These are phyloP conservation scores for Dendrocalamus sinicus DNA, from an alignment of 176 grass and related monocot genomes.

Conservation along the genomic window DNA sequence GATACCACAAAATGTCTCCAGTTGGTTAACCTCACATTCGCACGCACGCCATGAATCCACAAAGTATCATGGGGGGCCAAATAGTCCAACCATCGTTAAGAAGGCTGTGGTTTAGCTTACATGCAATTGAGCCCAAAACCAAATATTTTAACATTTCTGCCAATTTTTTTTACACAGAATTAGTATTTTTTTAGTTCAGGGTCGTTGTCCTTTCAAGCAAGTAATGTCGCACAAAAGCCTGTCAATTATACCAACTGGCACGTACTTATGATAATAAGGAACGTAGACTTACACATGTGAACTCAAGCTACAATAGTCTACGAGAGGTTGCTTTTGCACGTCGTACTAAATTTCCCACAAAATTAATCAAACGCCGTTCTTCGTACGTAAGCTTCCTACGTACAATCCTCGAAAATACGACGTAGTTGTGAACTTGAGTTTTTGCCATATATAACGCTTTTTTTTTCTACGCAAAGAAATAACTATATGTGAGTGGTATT, in stretches of 20 bases:
- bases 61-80: not conserved
- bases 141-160: not conserved
- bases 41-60: not conserved
- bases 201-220: constrained; percentile 37
- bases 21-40: not conserved
- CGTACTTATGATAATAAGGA: not conserved
- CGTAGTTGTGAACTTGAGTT: not conserved
- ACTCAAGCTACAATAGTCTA: not conserved
- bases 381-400: not conserved
- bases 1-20: not conserved
- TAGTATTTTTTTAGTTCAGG: not conserved
- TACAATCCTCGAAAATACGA: not conserved
- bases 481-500: too few relatives aligned
- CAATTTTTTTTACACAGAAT: not conserved
- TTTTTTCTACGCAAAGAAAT: too few relatives aligned
- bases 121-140: not conserved
- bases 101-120: not conserved
- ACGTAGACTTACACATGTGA: constrained; percentile 26
- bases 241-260: constrained; percentile 22
- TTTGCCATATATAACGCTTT: too few relatives aligned
- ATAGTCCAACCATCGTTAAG: not conserved
- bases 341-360: not conserved
- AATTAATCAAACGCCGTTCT: not conserved
- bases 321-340: not conserved
- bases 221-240: not conserved